Conservation (phyloP, 106 monocot genomes). For the Dioscorea alata region DNA sequence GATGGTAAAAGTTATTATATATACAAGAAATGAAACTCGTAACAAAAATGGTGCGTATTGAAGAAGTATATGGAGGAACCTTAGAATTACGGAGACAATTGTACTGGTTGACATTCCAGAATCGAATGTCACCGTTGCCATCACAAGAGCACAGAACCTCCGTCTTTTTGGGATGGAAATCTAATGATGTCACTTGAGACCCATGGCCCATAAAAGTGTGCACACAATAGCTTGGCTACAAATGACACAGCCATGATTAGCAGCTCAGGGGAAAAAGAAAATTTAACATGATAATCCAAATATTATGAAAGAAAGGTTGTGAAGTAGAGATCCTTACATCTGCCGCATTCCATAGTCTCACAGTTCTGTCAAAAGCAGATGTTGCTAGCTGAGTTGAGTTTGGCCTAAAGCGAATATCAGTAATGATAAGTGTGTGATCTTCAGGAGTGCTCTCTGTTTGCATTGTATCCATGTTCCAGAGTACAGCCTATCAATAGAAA, state of each 20-base stretch:
- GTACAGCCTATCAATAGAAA: slow-evolving; percentile 38
- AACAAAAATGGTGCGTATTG: too few relatives aligned
- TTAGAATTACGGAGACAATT: slow-evolving; percentile 64
- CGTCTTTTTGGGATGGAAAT: slow-evolving; percentile 86
- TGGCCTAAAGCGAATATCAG: slow-evolving; percentile 86
- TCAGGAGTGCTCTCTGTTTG: slow-evolving; percentile 63
- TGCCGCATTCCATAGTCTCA: slow-evolving; percentile 90
- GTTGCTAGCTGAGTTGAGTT: slow-evolving; percentile 80
- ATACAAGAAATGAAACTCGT: too few relatives aligned
- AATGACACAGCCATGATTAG: background rate
- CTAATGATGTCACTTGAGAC: slow-evolving; percentile 80
- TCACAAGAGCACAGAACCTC: slow-evolving; percentile 97
- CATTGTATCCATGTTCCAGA: slow-evolving; percentile 71
- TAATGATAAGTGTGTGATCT: slow-evolving; percentile 61
- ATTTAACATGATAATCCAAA: too few relatives aligned
- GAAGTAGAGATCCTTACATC: slow-evolving; percentile 37
- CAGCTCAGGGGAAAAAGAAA: too few relatives aligned
- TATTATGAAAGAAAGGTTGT: too few relatives aligned
- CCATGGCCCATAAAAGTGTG: slow-evolving; percentile 93
- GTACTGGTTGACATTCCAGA: slow-evolving; percentile 92
- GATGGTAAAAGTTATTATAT: too few relatives aligned
- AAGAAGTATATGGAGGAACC: slow-evolving; percentile 18
- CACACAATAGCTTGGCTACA: slow-evolving; percentile 84
- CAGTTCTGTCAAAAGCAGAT: slow-evolving; percentile 88
- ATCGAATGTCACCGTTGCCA: slow-evolving; percentile 81